These are phyloP conservation scores for Cokeromyces recurvatus DNA, from an alignment of 371 early-diverging fungal genomes.

Conservation along the genomic window DNA sequence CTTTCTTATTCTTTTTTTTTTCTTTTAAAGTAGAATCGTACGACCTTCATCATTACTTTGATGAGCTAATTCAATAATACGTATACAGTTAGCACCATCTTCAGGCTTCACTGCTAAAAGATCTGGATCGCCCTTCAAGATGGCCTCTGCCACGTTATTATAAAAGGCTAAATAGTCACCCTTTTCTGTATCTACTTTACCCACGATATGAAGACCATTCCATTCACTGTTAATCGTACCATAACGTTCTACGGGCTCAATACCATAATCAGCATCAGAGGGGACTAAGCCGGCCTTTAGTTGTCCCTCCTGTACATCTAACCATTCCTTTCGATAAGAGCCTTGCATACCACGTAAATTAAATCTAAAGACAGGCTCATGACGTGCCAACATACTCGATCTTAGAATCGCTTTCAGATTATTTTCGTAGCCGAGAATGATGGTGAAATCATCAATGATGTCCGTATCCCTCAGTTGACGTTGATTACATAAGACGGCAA, in stretches of 20 bases:
- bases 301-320: conserved; percentile 77
- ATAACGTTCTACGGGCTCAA: conserved; percentile 45
- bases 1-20: too few species aligned
- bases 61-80: conserved; percentile 66
- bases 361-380: conserved; percentile 62
- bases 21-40: conserved; percentile 26
- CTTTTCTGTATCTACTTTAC: conserved; percentile 52
- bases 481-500: conserved; percentile 62
- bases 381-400: conserved; percentile 68
- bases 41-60: conserved; percentile 55
- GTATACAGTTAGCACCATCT: conserved; percentile 64
- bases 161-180: conserved; percentile 64
- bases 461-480: conserved; percentile 54
- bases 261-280: conserved; percentile 42
- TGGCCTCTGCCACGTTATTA: conserved; percentile 60
- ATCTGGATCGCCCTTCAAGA: conserved; percentile 38
- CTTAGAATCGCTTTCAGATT: conserved; percentile 54
- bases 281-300: conserved; percentile 61
- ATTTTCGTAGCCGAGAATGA: conserved; percentile 58
- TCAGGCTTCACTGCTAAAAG: conserved; percentile 59
- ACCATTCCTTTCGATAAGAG: conserved; percentile 57
- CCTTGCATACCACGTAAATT: conserved; percentile 69
- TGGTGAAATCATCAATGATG: conserved; percentile 61
- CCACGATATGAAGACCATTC: conserved; percentile 49
- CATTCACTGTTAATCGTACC: conserved; percentile 56